These are phyloP conservation scores for Colletotrichum karsti DNA, from an alignment of 2,329 filamentous ascomycete species.

Conservation along the genomic window DNA sequence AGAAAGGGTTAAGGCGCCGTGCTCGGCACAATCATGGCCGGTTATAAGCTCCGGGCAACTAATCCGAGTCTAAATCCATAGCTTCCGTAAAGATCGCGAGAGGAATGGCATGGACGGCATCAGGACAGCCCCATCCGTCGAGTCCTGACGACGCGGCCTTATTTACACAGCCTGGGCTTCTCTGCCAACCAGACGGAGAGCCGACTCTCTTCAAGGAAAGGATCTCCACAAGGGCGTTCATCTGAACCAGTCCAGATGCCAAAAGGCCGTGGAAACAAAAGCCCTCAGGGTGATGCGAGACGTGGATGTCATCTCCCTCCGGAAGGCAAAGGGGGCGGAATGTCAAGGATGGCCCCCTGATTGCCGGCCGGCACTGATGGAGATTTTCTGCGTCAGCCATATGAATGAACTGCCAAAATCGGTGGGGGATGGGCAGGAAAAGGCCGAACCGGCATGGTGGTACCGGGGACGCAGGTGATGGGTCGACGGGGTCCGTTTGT, in stretches of 20 bases:
- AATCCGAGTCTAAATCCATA: background rate
- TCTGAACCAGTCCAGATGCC: no score
- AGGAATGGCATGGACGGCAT: background rate
- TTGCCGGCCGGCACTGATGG: background rate
- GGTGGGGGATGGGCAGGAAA: background rate
- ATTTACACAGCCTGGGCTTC: background rate
- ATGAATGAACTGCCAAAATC: background rate
- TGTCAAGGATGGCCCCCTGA: no score
- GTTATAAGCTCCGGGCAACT: background rate
- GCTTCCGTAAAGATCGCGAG: background rate
- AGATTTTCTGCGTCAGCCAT: background rate
- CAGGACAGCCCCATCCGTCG: background rate
- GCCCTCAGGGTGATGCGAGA: no score
- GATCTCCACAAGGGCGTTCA: background rate
- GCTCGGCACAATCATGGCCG: no score
- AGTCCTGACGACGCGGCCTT: background rate
- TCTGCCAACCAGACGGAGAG: background rate
- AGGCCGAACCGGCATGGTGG: background rate
- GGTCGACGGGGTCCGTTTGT: background rate
- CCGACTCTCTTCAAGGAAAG: background rate
- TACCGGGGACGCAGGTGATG: background rate
- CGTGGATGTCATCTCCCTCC: no score
- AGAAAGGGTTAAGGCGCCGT: background rate
- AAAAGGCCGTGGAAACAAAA: no score
- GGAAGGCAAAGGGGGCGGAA: no score